Base-by-base conservation (phyloP, 2,329 filamentous ascomycete genomes). In the Aspergillus sp. region DNA sequence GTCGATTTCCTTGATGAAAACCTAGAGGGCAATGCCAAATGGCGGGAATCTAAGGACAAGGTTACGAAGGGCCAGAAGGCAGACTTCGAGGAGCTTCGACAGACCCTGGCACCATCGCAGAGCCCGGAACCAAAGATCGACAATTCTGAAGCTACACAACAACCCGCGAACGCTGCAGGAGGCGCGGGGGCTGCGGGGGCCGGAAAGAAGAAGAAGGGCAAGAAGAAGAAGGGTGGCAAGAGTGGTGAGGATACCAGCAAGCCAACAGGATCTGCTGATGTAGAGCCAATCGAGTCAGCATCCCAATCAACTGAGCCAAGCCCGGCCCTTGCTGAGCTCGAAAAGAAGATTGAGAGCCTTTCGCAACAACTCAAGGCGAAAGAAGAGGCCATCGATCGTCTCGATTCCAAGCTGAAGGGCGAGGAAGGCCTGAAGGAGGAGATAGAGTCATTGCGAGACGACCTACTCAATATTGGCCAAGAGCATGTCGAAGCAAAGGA, bases 401-500 rank as follows among this genome's bases (percentile, higher is more conserved):
- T 97, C 5, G 84, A 84, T 24, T 83, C 84, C 55, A 88, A 89
- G 71, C 80, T 90, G 68, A 89, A 87, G 15, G 90, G 95, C 56
- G 83, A 87, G 67, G 90, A 93, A 53, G 88, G 88, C 18, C 79
- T 96, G 43, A 83, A 85, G 24, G 93, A 96, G 66, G 93, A 98
- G 74, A 89, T 97, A 57, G 91, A 96, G 66, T 87, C 85, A 3
- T 78, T 98, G 59, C 85, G 89, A 50, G 91, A 96, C 55, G 90
- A 93, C 62, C 78, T 98, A 7, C 76, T 93, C 43, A 81, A 85
- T 48, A 86, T 96, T 60, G 92, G 92, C 9, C 85, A 92, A 64
- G 90, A 96, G 59, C 89, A 93, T 66, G 91, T 96, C 11, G 87
- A 90, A 64, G 88, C 89, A 13, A 93, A 92, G 74, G 87, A 95